Base-by-base conservation (phyloP, 2,329 filamentous ascomycete genomes). In the Paecilomyces sp. region DNA sequence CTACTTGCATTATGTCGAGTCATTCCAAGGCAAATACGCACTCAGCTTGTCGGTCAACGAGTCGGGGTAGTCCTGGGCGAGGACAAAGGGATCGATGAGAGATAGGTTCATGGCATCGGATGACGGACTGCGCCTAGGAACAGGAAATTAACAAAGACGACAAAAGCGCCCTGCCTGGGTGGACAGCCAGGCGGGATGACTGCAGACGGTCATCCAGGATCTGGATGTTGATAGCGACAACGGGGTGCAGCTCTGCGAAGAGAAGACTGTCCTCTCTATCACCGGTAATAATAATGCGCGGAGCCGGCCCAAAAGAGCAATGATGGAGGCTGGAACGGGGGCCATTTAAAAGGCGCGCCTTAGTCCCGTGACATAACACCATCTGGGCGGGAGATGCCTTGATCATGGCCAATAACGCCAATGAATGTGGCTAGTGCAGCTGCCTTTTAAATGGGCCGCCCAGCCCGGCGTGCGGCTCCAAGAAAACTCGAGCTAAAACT, bases 1-100 rank as follows among this genome's bases (percentile, higher is more conserved):
- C 31, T 31, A 12, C 47, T 25, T 24, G 25, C 25, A 28, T 28
- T 28, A 6, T 6, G 25, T 34, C 51, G 7, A 24, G 57, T 50
- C 63, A 59, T 63, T 57, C 88, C 77, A 69, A 83, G 86, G 9
- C n/a, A 54, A 15, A 13, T 31, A 74, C 78, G 69, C 79, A 84
- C 93, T 89, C 64, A 99, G 88, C 60, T 89, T 92, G 71, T 91
- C 91, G 34, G 90, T 92, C 65, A 96, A 88, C 62, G 90, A 87
- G 72, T 97, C 92, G 58, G 93, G 92, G 73, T 94, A 96, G 78
- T 97, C 92, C 76, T 88, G 85, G 28, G 85, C 86, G 62, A 89
- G 81, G 65, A 88, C 83, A 69, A 89, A 88, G 25, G 88, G 88
- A 72, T 91, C 88, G 63, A 87, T 82, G 51, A 91, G 82, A 57